Conservation (phyloP, 371 early-diverging fungal genomes). For the Smittium mucronatum region DNA sequence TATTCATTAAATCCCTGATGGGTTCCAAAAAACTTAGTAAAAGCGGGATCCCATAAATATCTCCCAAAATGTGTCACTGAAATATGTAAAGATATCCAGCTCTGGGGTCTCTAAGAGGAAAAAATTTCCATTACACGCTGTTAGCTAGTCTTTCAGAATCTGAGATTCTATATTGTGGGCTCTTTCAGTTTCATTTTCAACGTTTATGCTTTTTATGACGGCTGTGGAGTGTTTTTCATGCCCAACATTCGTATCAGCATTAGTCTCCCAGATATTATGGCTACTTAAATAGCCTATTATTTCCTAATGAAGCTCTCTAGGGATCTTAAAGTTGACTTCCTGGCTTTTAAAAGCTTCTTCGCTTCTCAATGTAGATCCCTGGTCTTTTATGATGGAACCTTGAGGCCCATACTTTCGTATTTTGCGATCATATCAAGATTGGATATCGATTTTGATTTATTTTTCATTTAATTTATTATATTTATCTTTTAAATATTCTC, state of each 20-base stretch:
- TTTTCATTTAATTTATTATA: slow-evolving; percentile 17
- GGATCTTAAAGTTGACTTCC: neutral
- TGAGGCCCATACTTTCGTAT: slow-evolving; percentile 11
- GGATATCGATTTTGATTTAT: slow-evolving; percentile 28
- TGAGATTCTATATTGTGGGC: neutral
- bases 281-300: slow-evolving; percentile 8
- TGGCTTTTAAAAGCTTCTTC: neutral
- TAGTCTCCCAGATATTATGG: neutral
- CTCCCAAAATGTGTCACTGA: neutral
- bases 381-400: neutral
- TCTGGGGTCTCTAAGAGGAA: neutral
- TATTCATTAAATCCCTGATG: neutral
- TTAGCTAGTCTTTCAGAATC: neutral
- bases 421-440: slow-evolving; percentile 30
- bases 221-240: neutral
- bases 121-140: neutral
- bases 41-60: neutral
- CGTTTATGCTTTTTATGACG: neutral
- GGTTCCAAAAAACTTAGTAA: neutral
- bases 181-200: neutral
- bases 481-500: slow-evolving; percentile 24
- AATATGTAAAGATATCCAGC: neutral
- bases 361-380: neutral
- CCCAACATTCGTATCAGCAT: neutral
- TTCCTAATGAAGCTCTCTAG: slow-evolving; percentile 14